Conservation (phyloP, 495 filamentous ascomycete genomes). For the Penicillium steckii region DNA sequence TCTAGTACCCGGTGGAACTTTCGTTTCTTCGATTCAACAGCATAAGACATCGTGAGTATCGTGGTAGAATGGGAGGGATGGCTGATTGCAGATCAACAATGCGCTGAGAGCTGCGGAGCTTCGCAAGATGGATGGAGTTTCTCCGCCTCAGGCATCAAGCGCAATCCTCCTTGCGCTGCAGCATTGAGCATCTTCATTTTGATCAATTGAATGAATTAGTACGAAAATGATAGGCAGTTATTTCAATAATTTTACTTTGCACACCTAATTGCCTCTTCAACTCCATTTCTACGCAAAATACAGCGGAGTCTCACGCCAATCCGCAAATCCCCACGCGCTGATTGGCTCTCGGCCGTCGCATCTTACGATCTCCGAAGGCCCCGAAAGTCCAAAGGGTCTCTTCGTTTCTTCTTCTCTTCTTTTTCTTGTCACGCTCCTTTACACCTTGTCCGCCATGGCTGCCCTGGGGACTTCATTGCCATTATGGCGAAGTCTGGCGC, state of each 20-base stretch:
- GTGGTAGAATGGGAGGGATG: not conserved
- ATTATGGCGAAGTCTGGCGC: constrained; percentile 37
- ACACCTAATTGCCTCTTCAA: not conserved
- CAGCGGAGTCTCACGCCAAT: not conserved
- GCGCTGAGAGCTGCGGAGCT: constrained; percentile 9
- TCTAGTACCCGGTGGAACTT: constrained; percentile 60
- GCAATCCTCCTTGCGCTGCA: too few relatives aligned
- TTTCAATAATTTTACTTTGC: not conserved
- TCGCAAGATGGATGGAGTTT: not conserved
- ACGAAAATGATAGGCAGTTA: not conserved
- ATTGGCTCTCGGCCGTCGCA: constrained; percentile 25
- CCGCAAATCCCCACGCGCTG: constrained; percentile 23
- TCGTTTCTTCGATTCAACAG: constrained; percentile 52
- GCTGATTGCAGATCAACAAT: constrained; percentile 5
- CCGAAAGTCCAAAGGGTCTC: constrained; percentile 7
- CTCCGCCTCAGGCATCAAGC: constrained; percentile 22
- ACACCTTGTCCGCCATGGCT: constrained; percentile 32
- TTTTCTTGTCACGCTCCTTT: constrained; percentile 8
- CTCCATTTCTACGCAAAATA: not conserved
- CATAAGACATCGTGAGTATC: constrained; percentile 47
- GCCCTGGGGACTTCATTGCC: constrained; percentile 31
- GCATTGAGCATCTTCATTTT: too few relatives aligned
- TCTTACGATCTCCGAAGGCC: constrained; percentile 17
- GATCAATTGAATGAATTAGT: not conserved
- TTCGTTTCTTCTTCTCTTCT: constrained; percentile 11